Base-by-base conservation (phyloP, 2,329 filamentous ascomycete species). In the Diaporthe vaccinii region DNA sequence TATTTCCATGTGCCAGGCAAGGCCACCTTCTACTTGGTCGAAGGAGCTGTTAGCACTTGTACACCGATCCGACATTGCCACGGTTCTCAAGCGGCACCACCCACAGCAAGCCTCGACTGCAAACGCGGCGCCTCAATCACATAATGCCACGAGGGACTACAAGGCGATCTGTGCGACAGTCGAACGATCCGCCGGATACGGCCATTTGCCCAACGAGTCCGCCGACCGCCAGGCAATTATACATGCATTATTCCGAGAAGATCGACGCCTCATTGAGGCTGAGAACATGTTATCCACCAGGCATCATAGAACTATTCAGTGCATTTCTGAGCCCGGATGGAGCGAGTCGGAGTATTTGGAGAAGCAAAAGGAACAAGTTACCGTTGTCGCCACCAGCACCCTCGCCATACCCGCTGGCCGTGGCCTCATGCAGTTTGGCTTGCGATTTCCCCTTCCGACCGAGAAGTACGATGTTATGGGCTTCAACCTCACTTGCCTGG, bases 391-490 rank as follows among this genome's bases (percentile, higher is more conserved):
- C 55, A 91, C 94, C 61, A 92, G 97, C 75, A 98, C 96, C 20
- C 88, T 98, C 75, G 96, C 97, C 2, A 93, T 98, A 72, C 95
- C 97, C 1, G 90, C 95, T 8, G 97, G 97, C 2, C 92, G 96
- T 77, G 96, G 93, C 2, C 91, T 99, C 84, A 87, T 98, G 73
- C 94, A 96, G 82, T 99, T 95, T 83, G 94, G 95, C 79, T 92
- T 96, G 73, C 93, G 96, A 49, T 93, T 94, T 75, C 97, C 97
- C 15, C 87, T 99, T 22, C 87, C 98, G 69, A 99, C 97, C 0
- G 97, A 99, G 82, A 97, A 96, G 80, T 95, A 97, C 79, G 92
- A 93, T 20, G 93, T 98, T 59, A 91, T 94, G 67, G 96, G 96
- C 0, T 99, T 99, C 85, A 98, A 96, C 78, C 89, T 98, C 49